Evolutionary conservation across 805 yeast species (phyloP), one percentile per base, ranked within the genome.

Genomic region (Teunomyces barrocoloradensis): DNA sequence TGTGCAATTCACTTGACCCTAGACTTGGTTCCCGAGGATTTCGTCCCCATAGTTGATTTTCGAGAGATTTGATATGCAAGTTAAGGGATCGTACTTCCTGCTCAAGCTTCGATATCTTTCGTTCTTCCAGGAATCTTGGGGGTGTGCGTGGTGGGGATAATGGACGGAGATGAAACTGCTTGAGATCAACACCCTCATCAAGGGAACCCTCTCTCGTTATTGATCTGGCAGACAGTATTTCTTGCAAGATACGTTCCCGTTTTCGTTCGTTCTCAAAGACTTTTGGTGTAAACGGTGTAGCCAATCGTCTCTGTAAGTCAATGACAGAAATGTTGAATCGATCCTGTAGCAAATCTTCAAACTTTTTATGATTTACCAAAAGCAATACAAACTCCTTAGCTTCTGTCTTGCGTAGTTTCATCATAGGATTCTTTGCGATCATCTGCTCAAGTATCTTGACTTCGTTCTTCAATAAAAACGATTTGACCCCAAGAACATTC

Each of bases 311-410:
- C 55, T 42, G 48, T 49, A 10, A 42, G 25, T 27, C 33, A 6
- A 25, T 11, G 10, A 40, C 10, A 15, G 46, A 9, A 5, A 44
- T 27, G 9, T 18, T 18, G 12, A 46, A 53, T 43, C 71, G 49
- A 5, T 60, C 63, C 5, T 13, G 33, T 2, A 68, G 45, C 27
- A 66, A 59, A 27, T 37, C 50, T 15, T 56, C 57, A 35, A 66
- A 55, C 18, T 50, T 50, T 13, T 48, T 15, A 34, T 50, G 49
- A 7, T 57, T 54, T 3, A 60, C 64, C 28, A 66, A 47, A 23
- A 55, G 60, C 17, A 63, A 43, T 6, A 68, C 10, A 46, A 68
- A 65, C 38, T 52, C 49, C 23, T 53, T 45, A 15, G 66, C 52
- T 28, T 65, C 66, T 2, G 43, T 33, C 43, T 55, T 59, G 41